These are phyloP conservation scores for Alternaria ethzedia DNA, from an alignment of 2,329 filamentous ascomycete genomes.

Conservation along the genomic window DNA sequence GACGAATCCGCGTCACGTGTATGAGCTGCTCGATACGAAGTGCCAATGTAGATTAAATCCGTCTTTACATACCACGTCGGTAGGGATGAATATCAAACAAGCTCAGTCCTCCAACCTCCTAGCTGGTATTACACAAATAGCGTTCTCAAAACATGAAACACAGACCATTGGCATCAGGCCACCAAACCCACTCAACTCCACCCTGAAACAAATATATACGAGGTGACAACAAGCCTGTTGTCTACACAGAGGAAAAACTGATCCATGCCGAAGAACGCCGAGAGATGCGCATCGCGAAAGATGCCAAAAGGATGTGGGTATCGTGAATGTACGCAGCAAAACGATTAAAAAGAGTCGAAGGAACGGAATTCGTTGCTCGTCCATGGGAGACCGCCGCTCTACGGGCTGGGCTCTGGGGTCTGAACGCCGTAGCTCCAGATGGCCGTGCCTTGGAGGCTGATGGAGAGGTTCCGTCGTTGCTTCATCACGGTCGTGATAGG, in stretches of 20 bases:
- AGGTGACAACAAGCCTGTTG: constrained; percentile 5
- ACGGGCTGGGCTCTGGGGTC: constrained; percentile 51
- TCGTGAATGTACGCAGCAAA: constrained; percentile 18
- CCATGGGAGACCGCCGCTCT: constrained; percentile 5
- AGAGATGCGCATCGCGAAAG: constrained; percentile 7
- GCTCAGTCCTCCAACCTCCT: constrained; percentile 1
- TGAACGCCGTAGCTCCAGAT: constrained; percentile 43
- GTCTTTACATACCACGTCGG: not conserved
- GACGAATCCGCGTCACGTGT: not conserved
- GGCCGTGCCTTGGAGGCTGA: constrained; percentile 36
- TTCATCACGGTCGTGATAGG: constrained; percentile 8
- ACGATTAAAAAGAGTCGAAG: constrained; percentile 4
- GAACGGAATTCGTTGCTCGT: constrained; percentile 9
- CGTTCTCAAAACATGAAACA: constrained; percentile 6
- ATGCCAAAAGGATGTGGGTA: constrained; percentile 22
- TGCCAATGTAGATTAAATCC: not conserved
- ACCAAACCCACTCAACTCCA: not conserved
- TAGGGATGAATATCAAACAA: not conserved
- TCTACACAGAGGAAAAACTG: not conserved
- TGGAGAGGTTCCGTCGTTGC: constrained; percentile 29
- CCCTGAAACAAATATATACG: not conserved
- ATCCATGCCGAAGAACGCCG: constrained; percentile 10
- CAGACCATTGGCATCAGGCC: not conserved
- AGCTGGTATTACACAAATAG: constrained; percentile 16
- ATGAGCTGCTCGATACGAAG: not conserved